Evolutionary conservation across 495 filamentous ascomycete genomes (phyloP).

Genomic region (Letharia lupina): DNA sequence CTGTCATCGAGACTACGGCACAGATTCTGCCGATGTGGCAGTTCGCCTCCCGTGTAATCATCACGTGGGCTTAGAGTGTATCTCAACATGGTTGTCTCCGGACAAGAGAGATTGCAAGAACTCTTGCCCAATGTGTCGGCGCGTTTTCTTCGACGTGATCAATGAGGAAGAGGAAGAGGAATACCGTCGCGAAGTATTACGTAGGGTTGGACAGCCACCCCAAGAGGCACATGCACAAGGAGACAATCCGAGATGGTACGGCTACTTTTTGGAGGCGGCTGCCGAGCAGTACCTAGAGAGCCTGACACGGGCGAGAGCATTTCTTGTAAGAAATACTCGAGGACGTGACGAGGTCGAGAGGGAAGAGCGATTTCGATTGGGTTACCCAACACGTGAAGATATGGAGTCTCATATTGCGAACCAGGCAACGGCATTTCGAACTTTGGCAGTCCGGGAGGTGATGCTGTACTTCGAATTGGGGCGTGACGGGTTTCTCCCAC

Average conservation of each 20-base stretch:
- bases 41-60: constrained; percentile 2
- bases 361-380: too few relatives aligned
- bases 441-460: not conserved
- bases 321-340: not conserved
- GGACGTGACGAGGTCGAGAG: not conserved
- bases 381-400: not conserved
- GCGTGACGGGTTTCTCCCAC: not conserved
- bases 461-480: not conserved
- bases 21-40: not conserved
- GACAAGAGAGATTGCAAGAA: not conserved
- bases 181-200: not conserved
- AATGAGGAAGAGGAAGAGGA: not conserved
- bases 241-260: not conserved
- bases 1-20: not conserved
- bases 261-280: not conserved
- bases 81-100: not conserved
- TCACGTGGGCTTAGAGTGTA: not conserved
- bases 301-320: not conserved
- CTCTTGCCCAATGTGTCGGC: constrained; percentile 2
- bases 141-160: not conserved
- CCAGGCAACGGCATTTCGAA: not conserved
- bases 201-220: constrained; percentile 2
- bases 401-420: not conserved
- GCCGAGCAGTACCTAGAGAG: constrained; percentile 3
- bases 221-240: not conserved